phyloP scores from a whole-genome alignment of 2,329 filamentous ascomycete genomes.

The Aspergillus intermedius region DNA sequence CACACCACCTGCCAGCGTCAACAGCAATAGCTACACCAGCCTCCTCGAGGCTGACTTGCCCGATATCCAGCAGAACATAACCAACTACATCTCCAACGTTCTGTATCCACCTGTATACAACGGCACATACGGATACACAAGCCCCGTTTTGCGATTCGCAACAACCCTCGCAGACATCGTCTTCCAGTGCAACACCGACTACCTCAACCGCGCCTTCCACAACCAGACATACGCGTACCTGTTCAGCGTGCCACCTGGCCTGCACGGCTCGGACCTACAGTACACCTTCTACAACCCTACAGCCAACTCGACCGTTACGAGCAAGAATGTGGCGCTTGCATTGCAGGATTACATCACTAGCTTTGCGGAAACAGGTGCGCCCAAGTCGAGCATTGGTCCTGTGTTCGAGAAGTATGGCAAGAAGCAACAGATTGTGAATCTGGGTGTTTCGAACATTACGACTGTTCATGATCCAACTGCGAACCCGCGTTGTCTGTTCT shows the following conservation, averaged over 20 bases:
- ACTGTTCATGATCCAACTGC: slow-evolving; percentile 41
- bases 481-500: slow-evolving; percentile 47
- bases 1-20: slow-evolving; percentile 27
- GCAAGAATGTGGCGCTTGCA: slow-evolving; percentile 25
- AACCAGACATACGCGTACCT: slow-evolving; percentile 49
- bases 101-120: slow-evolving; percentile 49
- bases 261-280: slow-evolving; percentile 48
- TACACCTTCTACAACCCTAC: slow-evolving; percentile 49
- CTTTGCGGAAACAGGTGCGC: slow-evolving; percentile 29
- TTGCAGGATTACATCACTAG: slow-evolving; percentile 35
- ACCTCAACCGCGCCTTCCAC: slow-evolving; percentile 44
- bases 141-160: slow-evolving; percentile 37
- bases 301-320: slow-evolving; percentile 16
- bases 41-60: slow-evolving; percentile 19
- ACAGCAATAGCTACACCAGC: slow-evolving; percentile 15
- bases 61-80: slow-evolving; percentile 14
- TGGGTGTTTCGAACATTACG: slow-evolving; percentile 39
- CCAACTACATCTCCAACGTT: slow-evolving; percentile 40
- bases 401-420: slow-evolving; percentile 44
- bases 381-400: slow-evolving; percentile 30
- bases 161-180: slow-evolving; percentile 39
- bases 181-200: slow-evolving; percentile 50
- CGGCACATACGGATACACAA: slow-evolving; percentile 43
- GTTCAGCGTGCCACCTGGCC: slow-evolving; percentile 47
- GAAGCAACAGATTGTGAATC: slow-evolving; percentile 38